Base-by-base conservation (phyloP, 805 yeast species). In the Candida railenensis region DNA sequence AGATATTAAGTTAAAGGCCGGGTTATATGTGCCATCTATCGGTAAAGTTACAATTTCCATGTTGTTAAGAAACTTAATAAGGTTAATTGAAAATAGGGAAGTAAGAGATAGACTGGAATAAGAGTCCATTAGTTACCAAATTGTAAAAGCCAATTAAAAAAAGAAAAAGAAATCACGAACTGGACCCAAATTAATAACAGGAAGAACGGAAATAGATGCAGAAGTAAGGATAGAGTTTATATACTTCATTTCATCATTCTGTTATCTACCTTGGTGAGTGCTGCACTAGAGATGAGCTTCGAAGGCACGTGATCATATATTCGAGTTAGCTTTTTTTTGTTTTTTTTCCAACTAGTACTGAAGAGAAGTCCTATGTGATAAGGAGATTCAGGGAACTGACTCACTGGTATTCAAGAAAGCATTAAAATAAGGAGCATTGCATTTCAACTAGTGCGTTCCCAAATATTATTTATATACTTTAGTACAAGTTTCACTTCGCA, bases 11-110 rank as follows among this genome's bases (percentile, higher is more conserved):
- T 78, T 78, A 44, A 85, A 80, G 55, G 98, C 99, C 4, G 85
- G 96, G 1, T 71, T 94, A 38, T 94, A 92, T 61, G 97, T 94
- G 32, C 98, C 99, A 15, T 85, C 89, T 60, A 89, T 90, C 25
- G 99, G 99, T 15, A 94, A 94, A 66, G 98, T 94, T 30, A 94
- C 99, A 34, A 91, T 94, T 51, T 81, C 96, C 49, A 94, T 94
- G 97, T 71, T 94, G 37, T 71, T 94, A 66, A 82, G 99, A 65
- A 94, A 94, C 64, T 73, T 94, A 67, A 67, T 94, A 48, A 80
- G 99, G 54, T 73, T 94, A 53, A 80, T 87, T 53, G 83, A 85
- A 42, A 91, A 94, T 71, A 79, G 77, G 49, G 41, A 55, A 43
- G 57, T 59, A 33, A 56, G 71, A 48, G 25, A 46, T 18, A 36